Conservation (phyloP, 2,329 filamentous ascomycete genomes). For the Verticillium albo-atrum region DNA sequence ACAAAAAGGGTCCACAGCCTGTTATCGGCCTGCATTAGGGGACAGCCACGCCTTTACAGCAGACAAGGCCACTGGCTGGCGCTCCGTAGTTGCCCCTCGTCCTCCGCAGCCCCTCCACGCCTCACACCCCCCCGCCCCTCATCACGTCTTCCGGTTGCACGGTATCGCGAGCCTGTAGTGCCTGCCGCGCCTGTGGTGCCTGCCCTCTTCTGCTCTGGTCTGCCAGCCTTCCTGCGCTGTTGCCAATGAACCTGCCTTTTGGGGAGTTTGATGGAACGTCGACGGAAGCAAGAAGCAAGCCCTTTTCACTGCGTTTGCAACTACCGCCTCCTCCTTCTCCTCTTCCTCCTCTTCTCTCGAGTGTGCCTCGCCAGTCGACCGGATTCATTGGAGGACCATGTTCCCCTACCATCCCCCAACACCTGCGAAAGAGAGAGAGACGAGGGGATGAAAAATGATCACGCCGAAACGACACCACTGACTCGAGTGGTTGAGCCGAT, state of each 20-base stretch:
- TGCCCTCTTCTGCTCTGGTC: not conserved
- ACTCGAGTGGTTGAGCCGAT: not conserved
- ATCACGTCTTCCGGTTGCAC: not conserved
- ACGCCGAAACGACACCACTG: not conserved
- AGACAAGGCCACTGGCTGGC: not conserved
- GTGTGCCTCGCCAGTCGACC: not conserved
- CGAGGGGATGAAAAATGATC: not conserved
- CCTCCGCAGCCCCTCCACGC: not conserved
- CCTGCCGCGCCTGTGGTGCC: not conserved
- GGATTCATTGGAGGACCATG: not conserved
- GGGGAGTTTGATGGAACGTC: not conserved
- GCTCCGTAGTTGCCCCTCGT: not conserved
- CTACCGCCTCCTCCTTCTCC: too few species aligned
- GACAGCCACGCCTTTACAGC: not conserved
- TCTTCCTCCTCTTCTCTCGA: too few species aligned
- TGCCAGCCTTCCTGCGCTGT: not conserved
- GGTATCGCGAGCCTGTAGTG: not conserved
- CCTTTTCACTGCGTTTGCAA: not conserved
- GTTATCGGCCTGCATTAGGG: constrained; percentile 4
- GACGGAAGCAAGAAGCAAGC: not conserved
- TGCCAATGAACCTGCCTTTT: not conserved
- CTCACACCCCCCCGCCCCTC: not conserved
- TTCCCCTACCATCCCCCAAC: not conserved
- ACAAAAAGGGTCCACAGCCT: not conserved
- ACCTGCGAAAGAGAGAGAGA: not conserved